Conservation (phyloP, 768 basidiomycete genomes). For the Termitomyces sp. region DNA sequence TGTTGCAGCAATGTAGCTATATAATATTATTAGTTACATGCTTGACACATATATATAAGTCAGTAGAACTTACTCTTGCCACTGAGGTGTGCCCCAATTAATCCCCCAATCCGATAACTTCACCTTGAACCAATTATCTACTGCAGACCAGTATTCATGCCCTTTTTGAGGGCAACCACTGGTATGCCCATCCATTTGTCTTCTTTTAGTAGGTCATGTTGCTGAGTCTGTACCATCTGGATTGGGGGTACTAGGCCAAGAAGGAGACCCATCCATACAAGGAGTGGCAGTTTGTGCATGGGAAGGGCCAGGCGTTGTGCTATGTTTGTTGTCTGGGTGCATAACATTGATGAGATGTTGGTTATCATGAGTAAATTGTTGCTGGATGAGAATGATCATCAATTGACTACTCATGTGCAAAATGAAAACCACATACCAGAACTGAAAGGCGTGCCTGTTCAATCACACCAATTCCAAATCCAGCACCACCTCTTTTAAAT, state of each 20-base stretch:
- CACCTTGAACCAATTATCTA: not conserved
- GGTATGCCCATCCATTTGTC: not conserved
- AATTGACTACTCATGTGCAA: no score
- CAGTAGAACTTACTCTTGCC: not conserved
- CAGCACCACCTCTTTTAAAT: constrained; percentile 1
- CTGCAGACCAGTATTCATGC: not conserved
- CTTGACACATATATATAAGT: not conserved
- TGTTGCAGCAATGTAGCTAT: not conserved
- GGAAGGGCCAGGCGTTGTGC: not conserved
- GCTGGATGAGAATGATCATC: not conserved
- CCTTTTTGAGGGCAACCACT: not conserved
- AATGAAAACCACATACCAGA: not conserved
- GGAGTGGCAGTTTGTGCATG: not conserved
- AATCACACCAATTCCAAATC: not conserved
- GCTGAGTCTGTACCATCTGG: no score
- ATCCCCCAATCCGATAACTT: not conserved
- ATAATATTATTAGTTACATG: not conserved
- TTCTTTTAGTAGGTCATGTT: not conserved
- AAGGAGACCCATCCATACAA: not conserved
- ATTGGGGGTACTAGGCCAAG: not conserved
- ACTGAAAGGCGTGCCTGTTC: no score
- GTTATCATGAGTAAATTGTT: not conserved
- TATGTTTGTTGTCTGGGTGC: not conserved
- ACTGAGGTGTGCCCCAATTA: not conserved
- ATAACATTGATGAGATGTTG: not conserved